Evolutionary conservation across 1,284 basidiomycete genomes (phyloP).

Genomic region (Ceratobasidium sp.): DNA sequence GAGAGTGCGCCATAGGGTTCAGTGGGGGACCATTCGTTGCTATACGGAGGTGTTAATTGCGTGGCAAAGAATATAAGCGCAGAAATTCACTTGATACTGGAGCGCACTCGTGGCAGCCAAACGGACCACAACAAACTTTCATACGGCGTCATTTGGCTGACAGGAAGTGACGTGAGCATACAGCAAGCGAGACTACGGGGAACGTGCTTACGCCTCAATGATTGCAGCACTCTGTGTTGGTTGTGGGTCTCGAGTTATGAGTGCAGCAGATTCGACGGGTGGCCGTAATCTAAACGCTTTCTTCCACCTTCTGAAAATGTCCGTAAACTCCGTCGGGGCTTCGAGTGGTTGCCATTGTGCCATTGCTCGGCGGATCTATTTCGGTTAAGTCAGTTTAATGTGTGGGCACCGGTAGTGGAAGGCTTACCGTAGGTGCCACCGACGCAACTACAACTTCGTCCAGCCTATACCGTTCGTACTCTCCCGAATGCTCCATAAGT

Average conservation of each 20-base stretch:
- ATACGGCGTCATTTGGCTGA: constrained; percentile 86
- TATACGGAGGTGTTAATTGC: constrained; percentile 51
- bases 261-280: constrained; percentile 28
- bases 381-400: constrained; percentile 31
- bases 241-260: constrained; percentile 31
- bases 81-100: constrained; percentile 75
- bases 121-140: constrained; percentile 94
- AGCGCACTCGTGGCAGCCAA: constrained; percentile 95
- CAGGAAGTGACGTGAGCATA: not conserved
- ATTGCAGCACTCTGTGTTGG: not conserved
- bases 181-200: constrained; percentile 52
- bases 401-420: not conserved
- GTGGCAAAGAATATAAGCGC: not conserved
- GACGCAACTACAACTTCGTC: constrained; percentile 96
- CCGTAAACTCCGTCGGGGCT: constrained; percentile 69
- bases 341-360: constrained; percentile 79
- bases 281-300: constrained; percentile 68
- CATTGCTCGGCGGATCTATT: constrained; percentile 71
- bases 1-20: constrained; percentile 80
- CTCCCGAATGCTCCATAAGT: constrained; percentile 75
- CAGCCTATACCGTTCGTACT: constrained; percentile 83
- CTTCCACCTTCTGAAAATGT: constrained; percentile 74
- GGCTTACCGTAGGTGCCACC: constrained; percentile 78
- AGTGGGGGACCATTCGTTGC: constrained; percentile 88
- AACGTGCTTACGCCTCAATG: constrained; percentile 26